Percentiles rank a stretch among this genome's conserved stretches.
phyloP scores from a whole-genome alignment of 306 rosid species.

The Oxytropis ochrocephala region DNA sequence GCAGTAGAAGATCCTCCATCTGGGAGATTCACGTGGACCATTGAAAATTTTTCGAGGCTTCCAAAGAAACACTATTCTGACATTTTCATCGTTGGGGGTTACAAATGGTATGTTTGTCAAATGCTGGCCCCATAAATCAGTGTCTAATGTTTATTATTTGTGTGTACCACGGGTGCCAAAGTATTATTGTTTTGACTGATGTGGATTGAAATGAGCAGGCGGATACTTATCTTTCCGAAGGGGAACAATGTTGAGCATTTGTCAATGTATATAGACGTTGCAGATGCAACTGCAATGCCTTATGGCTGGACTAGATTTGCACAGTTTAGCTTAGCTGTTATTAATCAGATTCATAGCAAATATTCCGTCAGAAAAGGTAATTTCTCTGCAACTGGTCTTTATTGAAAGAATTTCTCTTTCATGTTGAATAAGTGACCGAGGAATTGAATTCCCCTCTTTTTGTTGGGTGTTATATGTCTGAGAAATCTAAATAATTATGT shows the following conservation, averaged over 20 bases:
- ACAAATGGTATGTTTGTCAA: slow-evolving; percentile 40
- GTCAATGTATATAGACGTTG: slow-evolving; percentile 81
- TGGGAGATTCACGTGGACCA: slow-evolving; percentile 65
- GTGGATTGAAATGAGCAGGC: slow-evolving; percentile 36
- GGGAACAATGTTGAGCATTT: slow-evolving; percentile 66
- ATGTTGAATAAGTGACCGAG: not conserved
- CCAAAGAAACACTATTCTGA: slow-evolving; percentile 55
- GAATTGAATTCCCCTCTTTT: not conserved
- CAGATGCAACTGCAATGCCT: slow-evolving; percentile 50
- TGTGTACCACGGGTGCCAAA: not conserved
- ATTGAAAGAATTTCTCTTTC: not conserved
- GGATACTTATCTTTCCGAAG: slow-evolving; percentile 61
- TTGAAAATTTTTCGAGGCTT: slow-evolving; percentile 53
- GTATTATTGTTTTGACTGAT: not conserved
- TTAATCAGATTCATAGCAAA: slow-evolving; percentile 56
- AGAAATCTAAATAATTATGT: not conserved
- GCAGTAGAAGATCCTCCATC: slow-evolving; percentile 55
- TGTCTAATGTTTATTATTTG: not conserved
- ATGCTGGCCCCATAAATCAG: not conserved
- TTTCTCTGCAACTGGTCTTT: slow-evolving; percentile 1
- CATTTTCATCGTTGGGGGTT: slow-evolving; percentile 46
- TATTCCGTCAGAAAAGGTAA: slow-evolving; percentile 64
- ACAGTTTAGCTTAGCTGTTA: slow-evolving; percentile 60
- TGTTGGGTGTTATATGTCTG: not conserved
- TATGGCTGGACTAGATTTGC: slow-evolving; percentile 78